A percentile compares a stretch with the other conserved stretches of the same genome.
phyloP scores from a whole-genome alignment of 1,284 basidiomycete genomes.

The Ceratobasidium sp. region DNA sequence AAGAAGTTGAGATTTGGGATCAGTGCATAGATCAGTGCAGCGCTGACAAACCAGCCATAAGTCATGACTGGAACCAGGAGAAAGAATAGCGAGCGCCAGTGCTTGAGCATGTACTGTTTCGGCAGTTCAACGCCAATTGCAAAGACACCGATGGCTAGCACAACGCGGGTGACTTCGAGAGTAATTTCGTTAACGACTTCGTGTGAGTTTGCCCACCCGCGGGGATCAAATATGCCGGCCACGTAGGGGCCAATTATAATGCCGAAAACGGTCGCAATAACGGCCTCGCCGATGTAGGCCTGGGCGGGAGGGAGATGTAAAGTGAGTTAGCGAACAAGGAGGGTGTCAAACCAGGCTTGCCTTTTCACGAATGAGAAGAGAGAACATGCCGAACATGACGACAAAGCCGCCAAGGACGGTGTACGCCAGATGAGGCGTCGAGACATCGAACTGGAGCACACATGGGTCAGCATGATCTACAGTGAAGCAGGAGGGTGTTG shows the following conservation, averaged over 20 bases:
- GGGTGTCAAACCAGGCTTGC: slow-evolving; percentile 51
- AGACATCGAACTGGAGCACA: slow-evolving; percentile 65
- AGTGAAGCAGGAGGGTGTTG: not conserved
- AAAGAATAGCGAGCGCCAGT: slow-evolving; percentile 90
- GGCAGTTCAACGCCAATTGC: slow-evolving; percentile 97
- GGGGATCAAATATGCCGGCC: slow-evolving; percentile 85
- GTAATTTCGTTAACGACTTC: slow-evolving; percentile 73
- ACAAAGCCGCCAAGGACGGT: slow-evolving; percentile 85
- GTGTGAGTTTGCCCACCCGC: slow-evolving; percentile 69
- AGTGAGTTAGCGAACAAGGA: slow-evolving; percentile 33
- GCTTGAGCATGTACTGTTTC: slow-evolving; percentile 88
- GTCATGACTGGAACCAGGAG: slow-evolving; percentile 90
- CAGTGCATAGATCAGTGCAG: slow-evolving; percentile 83
- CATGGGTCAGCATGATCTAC: slow-evolving; percentile 39
- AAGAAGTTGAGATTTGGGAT: slow-evolving; percentile 88
- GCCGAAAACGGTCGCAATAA: slow-evolving; percentile 93
- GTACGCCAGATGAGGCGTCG: slow-evolving; percentile 78
- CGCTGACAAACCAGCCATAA: slow-evolving; percentile 61
- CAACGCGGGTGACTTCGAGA: slow-evolving; percentile 92
- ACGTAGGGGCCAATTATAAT: slow-evolving; percentile 91
- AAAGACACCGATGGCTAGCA: slow-evolving; percentile 97
- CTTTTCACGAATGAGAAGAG: slow-evolving; percentile 89
- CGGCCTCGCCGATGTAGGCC: slow-evolving; percentile 96
- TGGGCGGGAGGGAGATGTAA: slow-evolving; percentile 46
- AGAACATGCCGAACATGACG: slow-evolving; percentile 93